A percentile compares a stretch with the other conserved stretches of the same genome.
Evolutionary conservation across 176 grass and related monocot species (phyloP).

Genomic region (Phoenix dactylifera): DNA sequence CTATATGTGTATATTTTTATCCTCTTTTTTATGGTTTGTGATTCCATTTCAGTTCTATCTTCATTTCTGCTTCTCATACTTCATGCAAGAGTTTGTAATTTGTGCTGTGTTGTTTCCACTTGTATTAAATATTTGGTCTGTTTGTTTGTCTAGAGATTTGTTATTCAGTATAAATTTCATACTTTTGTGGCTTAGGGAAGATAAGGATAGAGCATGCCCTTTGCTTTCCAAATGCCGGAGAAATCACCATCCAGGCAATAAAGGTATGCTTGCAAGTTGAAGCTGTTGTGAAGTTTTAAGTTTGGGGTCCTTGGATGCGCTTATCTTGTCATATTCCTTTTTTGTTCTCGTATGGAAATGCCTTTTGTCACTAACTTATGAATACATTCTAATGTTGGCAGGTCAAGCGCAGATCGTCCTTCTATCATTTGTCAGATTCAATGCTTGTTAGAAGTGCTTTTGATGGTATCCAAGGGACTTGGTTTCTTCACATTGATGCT

Average conservation of each 20-base stretch:
- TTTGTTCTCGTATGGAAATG: neutral
- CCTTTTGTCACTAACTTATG: neutral
- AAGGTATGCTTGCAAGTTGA: conserved; percentile 12
- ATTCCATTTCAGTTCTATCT: no score
- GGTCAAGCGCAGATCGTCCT: conserved; percentile 32
- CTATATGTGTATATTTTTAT: no score
- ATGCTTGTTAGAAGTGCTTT: conserved; percentile 40
- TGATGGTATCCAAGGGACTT: conserved; percentile 26
- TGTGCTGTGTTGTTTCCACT: neutral
- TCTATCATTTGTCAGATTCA: conserved; percentile 63
- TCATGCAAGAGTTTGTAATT: no score
- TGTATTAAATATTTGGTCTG: neutral
- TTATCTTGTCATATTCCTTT: conserved; percentile 13
- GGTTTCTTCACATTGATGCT: conserved; percentile 54
- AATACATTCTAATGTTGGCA: conserved; percentile 8
- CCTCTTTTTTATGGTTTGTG: no score
- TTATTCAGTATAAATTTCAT: neutral
- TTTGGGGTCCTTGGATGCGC: conserved; percentile 12
- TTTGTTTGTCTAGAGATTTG: neutral
- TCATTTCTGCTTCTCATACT: no score
- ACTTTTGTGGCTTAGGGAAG: conserved; percentile 22
- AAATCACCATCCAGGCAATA: conserved; percentile 29
- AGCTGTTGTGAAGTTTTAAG: neutral
- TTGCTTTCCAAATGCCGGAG: conserved; percentile 29
- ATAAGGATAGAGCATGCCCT: conserved; percentile 19